Base-by-base conservation (phyloP, 139 green algal species). In the Microglena sp. region DNA sequence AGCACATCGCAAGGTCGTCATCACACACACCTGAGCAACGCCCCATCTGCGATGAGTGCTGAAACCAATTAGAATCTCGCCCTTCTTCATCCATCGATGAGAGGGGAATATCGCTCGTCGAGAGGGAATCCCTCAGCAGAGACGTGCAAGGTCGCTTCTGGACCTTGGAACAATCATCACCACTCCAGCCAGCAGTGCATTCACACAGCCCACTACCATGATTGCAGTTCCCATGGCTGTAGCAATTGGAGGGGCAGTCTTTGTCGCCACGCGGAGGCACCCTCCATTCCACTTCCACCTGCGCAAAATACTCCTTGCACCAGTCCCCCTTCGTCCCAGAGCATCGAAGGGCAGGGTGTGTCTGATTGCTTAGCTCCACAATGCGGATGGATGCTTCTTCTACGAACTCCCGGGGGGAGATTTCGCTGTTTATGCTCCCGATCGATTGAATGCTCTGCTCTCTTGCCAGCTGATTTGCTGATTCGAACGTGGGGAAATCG, bases 1-100 rank as follows among this genome's bases (percentile, higher is more conserved):
- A 85, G 67, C 78, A 85, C 4, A 56, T 63, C 15, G 27, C 78
- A 29, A 70, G 73, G 46, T 70, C 56, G 33, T 82, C 74, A 64
- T 85, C 74, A 53, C 78, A 85, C 2, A 69, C 50, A 29, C 78
- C 78, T 68, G 73, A 7, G 43, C 8, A 18, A 33, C 53, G 24
- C 7, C 27, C 24, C 27, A 8, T 60, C n/a, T 28, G 21, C 15
- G 7, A 15, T 24, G n/a, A 28, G 15, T 8, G 53, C 24, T 28
- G 24, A n/a, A n/a, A 28, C 53, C 53, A 60, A 18, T 60, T 60
- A 8, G 31, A 26, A 26, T 60, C 53, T 8, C 53, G 7, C 18
- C 53, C 53, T 8, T 60, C 53, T 24, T 60, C 53, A 60, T 60
- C 53, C 27, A 60, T 60, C n/a, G 27, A 26, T 8, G n/a, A 22